These are phyloP conservation scores for Primulina huaijiensis DNA, from an alignment of 257 asterid genomes.

Conservation along the genomic window DNA sequence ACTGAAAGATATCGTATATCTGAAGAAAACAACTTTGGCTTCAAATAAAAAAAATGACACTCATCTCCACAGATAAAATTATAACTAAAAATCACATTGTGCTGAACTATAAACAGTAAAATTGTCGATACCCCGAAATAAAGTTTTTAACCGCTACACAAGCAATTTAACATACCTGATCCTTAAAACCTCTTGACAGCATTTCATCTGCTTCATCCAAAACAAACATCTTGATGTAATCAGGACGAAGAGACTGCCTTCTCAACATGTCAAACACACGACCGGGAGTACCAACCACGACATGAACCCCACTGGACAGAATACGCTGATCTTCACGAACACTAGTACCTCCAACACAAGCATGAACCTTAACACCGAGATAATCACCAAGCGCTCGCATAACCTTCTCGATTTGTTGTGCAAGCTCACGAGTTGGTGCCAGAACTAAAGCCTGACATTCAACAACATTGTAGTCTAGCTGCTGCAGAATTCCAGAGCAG, in stretches of 20 bases:
- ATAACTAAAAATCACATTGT: background rate
- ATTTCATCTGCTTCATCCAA: slow-evolving; percentile 65
- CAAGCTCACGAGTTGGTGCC: slow-evolving; percentile 66
- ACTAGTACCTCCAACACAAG: slow-evolving; percentile 60
- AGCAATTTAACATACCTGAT: slow-evolving; percentile 39
- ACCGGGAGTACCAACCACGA: slow-evolving; percentile 70
- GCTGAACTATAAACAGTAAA: background rate
- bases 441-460: slow-evolving; percentile 69
- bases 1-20: slow-evolving; percentile 52
- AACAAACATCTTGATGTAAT: slow-evolving; percentile 61
- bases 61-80: background rate
- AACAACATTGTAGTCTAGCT: slow-evolving; percentile 50
- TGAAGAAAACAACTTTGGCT: slow-evolving; percentile 14
- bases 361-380: slow-evolving; percentile 64
- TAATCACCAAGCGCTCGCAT: slow-evolving; percentile 66
- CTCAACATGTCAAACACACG: slow-evolving; percentile 59
- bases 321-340: slow-evolving; percentile 62
- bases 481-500: slow-evolving; percentile 66
- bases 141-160: background rate
- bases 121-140: background rate
- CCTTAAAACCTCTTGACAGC: slow-evolving; percentile 69
- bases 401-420: slow-evolving; percentile 66
- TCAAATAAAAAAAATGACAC: slow-evolving; percentile 10
- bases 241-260: slow-evolving; percentile 56
- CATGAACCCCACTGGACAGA: slow-evolving; percentile 62